These are phyloP conservation scores for Xylaria venustula DNA, from an alignment of 495 filamentous ascomycete species.

Conservation along the genomic window DNA sequence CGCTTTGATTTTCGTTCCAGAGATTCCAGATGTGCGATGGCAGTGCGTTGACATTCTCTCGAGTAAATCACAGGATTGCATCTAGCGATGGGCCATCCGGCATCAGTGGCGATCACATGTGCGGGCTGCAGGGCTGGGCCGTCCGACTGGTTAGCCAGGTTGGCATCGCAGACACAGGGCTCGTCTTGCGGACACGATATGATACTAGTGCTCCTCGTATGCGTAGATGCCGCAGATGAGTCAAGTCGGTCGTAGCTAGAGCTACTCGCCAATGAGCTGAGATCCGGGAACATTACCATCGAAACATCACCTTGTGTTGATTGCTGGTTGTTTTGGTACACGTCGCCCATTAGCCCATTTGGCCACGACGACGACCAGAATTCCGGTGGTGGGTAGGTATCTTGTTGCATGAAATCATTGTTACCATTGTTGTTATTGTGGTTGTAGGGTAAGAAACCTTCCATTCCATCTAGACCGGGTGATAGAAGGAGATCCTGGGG, in stretches of 20 bases:
- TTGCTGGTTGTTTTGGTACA: constrained; percentile 14
- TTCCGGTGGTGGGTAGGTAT: too few species aligned
- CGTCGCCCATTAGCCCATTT: background rate
- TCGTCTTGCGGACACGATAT: too few species aligned
- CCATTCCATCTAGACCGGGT: constrained; percentile 31
- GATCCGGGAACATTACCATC: constrained; percentile 19
- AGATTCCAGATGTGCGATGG: constrained; percentile 56
- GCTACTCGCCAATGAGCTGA: constrained; percentile 16
- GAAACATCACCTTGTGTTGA: constrained; percentile 25
- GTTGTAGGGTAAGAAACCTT: constrained; percentile 39
- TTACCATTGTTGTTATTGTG: too few species aligned
- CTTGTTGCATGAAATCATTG: constrained; percentile 26
- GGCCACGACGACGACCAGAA: too few species aligned
- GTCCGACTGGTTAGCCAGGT: constrained; percentile 20
- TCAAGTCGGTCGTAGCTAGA: constrained; percentile 37
- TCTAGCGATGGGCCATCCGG: constrained; percentile 56
- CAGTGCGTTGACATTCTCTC: constrained; percentile 53
- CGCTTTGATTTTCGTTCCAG: constrained; percentile 57
- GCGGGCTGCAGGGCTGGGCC: constrained; percentile 46
- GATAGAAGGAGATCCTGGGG: constrained; percentile 35
- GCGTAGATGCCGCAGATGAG: constrained; percentile 41
- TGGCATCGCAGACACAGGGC: too few species aligned
- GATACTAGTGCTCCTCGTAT: constrained; percentile 46
- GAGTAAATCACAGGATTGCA: constrained; percentile 54
- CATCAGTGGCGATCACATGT: constrained; percentile 52